Percentiles rank a stretch among this genome's conserved stretches.
Evolutionary conservation across 306 rosid species (phyloP).

Genomic region (Canavalia gladiata): DNA sequence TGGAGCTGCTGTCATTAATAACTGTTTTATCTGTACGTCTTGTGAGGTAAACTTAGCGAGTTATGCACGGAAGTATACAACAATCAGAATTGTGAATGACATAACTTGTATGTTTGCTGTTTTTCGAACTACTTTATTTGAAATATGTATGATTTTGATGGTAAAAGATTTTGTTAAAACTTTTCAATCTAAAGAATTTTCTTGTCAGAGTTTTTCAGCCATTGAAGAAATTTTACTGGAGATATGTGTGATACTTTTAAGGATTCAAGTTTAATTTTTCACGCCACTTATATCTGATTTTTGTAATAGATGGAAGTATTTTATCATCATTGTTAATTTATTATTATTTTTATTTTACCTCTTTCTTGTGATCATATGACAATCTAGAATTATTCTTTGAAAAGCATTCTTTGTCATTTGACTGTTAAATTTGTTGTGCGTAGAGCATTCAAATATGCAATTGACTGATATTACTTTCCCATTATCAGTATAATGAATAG

Average conservation of each 20-base stretch:
- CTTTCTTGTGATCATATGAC: background rate
- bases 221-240: background rate
- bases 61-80: background rate
- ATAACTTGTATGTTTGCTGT: background rate
- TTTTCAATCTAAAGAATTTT: too few relatives aligned
- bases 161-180: too few relatives aligned
- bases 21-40: background rate
- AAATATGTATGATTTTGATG: too few relatives aligned
- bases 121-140: background rate
- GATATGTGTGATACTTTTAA: background rate
- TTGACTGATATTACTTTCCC: background rate
- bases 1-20: background rate
- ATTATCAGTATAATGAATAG: background rate
- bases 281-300: background rate
- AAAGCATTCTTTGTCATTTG: background rate
- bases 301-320: background rate
- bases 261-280: slow-evolving; percentile 6
- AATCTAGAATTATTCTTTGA: background rate
- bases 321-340: background rate
- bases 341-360: background rate
- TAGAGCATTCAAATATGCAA: background rate
- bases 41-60: background rate
- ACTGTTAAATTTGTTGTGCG: background rate
- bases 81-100: slow-evolving; percentile 1
- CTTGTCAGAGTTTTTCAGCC: background rate